Conservation (phyloP, 306 rosid genomes). For the Inga leiocalycina region DNA sequence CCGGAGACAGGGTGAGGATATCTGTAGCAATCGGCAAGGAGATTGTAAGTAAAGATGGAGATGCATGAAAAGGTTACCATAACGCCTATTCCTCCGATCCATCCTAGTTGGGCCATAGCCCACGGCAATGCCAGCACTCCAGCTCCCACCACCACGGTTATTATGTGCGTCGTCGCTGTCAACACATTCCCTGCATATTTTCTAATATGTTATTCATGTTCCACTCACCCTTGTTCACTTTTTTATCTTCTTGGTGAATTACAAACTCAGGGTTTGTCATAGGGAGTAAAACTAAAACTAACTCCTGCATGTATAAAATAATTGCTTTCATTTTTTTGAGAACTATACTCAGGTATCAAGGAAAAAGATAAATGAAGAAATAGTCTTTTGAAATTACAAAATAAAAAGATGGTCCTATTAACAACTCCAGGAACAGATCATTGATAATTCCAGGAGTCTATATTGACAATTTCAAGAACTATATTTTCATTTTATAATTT, state of each 20-base stretch:
- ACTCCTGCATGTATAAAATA: no score
- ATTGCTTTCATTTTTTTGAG: no score
- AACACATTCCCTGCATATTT: conserved; percentile 40
- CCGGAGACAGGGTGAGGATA: conserved; percentile 48
- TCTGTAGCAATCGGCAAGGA: conserved; percentile 54
- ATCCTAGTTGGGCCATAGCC: conserved; percentile 54
- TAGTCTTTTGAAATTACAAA: no score
- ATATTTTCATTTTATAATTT: no score
- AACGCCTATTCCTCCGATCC: conserved; percentile 42
- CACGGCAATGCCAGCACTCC: conserved; percentile 53
- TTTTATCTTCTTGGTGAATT: no score
- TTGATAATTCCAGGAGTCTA: no score
- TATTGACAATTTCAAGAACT: no score
- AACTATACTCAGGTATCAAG: no score
- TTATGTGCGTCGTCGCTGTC: conserved; percentile 48
- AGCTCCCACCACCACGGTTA: conserved; percentile 51
- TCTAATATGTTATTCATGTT: background rate
- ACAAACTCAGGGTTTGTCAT: no score
- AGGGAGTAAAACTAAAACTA: no score
- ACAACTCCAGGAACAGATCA: accelerated
- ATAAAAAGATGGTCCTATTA: no score
- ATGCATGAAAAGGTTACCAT: conserved; percentile 38
- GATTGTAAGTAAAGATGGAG: conserved; percentile 45
- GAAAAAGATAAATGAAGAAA: no score
- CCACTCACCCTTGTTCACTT: background rate